Evolutionary conservation across 2,329 filamentous ascomycete genomes (phyloP).

Genomic region (Penicillium olsonii): DNA sequence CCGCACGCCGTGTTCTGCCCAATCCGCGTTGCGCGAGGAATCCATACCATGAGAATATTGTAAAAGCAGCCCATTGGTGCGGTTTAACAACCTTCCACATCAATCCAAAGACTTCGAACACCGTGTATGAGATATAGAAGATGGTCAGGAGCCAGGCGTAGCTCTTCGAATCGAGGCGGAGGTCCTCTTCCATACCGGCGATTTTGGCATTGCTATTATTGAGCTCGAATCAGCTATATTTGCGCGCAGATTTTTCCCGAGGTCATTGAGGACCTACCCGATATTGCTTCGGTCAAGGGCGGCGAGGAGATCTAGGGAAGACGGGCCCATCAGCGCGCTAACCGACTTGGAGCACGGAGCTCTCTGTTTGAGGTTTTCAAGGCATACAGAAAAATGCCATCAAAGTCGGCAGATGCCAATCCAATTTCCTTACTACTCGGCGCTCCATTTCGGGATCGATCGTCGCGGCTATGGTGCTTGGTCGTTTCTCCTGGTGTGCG

Average conservation of each 20-base stretch:
- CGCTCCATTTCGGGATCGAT: constrained; percentile 40
- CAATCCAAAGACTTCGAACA: constrained; percentile 44
- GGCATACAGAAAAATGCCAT: constrained; percentile 43
- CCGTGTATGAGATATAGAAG: constrained; percentile 54
- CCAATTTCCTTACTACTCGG: constrained; percentile 40
- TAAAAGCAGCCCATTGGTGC: constrained; percentile 46
- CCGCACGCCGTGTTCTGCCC: constrained; percentile 12
- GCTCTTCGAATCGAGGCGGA: constrained; percentile 48
- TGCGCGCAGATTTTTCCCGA: not conserved
- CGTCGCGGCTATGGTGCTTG: constrained; percentile 7
- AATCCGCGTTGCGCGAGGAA: constrained; percentile 18
- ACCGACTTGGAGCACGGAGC: too few species aligned
- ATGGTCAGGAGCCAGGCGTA: constrained; percentile 56
- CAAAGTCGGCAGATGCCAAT: constrained; percentile 36
- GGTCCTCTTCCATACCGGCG: constrained; percentile 54
- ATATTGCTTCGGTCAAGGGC: constrained; percentile 56
- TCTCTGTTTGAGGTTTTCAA: too few species aligned
- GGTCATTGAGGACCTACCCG: constrained; percentile 35
- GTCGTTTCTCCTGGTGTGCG: constrained; percentile 25
- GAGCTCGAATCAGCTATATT: constrained; percentile 5
- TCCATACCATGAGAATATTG: constrained; percentile 45
- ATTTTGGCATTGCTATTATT: constrained; percentile 53
- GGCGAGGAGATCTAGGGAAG: constrained; percentile 45
- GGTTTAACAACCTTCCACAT: constrained; percentile 49
- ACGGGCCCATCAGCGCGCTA: too few species aligned